A percentile compares a stretch with the other conserved stretches of the same genome.
Evolutionary conservation across 345 rosid genomes (phyloP).

Genomic region (Zanthoxylum bungeanum): DNA sequence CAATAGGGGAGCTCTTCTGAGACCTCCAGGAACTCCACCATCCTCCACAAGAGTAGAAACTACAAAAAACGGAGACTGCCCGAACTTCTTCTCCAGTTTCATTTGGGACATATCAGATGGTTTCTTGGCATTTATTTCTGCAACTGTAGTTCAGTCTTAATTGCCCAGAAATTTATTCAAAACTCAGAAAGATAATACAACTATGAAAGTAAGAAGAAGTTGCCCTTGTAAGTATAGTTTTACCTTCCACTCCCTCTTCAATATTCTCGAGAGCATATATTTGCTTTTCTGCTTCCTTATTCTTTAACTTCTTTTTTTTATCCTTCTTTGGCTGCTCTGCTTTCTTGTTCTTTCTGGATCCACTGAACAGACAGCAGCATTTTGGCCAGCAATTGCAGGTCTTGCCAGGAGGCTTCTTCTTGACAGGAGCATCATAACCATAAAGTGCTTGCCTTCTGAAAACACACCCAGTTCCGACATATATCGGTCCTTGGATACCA

Average conservation of each 20-base stretch:
- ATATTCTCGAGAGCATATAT: conserved; percentile 88
- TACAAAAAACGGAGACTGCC: conserved; percentile 91
- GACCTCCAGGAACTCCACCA: conserved; percentile 75
- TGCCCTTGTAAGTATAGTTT: neutral
- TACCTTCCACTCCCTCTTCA: conserved; percentile 70
- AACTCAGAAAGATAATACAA: neutral
- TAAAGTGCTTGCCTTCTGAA: conserved; percentile 94
- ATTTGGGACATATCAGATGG: conserved; percentile 49
- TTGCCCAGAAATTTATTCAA: neutral
- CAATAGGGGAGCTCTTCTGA: conserved; percentile 67
- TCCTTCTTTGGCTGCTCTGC: conserved; percentile 55
- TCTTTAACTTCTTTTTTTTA: conserved; percentile 59
- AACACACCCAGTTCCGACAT: conserved; percentile 97
- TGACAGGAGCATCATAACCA: conserved; percentile 84
- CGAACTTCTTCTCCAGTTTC: conserved; percentile 89
- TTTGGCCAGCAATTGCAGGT: conserved; percentile 97
- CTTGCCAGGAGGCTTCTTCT: conserved; percentile 85
- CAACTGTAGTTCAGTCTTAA: conserved; percentile 9
- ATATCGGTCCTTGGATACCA: conserved; percentile 96
- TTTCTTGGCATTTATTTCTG: conserved; percentile 49
- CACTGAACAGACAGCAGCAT: conserved; percentile 80
- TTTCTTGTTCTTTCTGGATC: conserved; percentile 72
- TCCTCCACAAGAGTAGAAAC: conserved; percentile 66
- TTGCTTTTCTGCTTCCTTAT: conserved; percentile 81
- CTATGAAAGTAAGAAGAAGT: neutral